Evolutionary conservation across 2,329 filamentous ascomycete genomes (phyloP), one percentile per base, ranked within the genome.

Genomic region (Calonectria hawksworthii): DNA sequence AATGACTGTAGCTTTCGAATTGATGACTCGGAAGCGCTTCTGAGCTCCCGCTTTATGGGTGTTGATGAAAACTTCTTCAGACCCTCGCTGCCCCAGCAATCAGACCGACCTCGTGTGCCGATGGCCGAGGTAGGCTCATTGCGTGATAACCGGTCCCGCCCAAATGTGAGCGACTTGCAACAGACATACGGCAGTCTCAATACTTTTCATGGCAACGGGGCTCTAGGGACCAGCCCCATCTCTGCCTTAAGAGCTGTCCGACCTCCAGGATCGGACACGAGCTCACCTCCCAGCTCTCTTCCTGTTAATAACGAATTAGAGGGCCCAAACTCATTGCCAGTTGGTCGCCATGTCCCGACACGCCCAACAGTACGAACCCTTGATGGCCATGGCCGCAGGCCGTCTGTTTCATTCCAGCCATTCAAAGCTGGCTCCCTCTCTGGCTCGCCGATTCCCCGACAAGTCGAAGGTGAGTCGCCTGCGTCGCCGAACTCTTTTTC

Each of bases 341-440:
- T 90, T 21, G 83, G 82, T n/a, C 81, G 84, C 21, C 72, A 77
- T 8, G 77, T 81, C 18, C 72, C 83, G 30, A 74, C 81, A 28
- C 83, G 86, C 32, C 85, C 84, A 16, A 78, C 84, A 1, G 74
- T 87, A 51, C 87, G 88, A 65, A 86, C 85, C 18, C 85, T 93
- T 26, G 89, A 94, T 54, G 88, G 87, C 28, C 81, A 90, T 63
- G 89, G 89, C 68, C 91, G 96, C 79, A 92, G 95, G 68, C 93
- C 94, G 9, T 98, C 95, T 0, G 92, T 98, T 28, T 98, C 95
- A 0, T 98, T 98, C 81, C 95, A 98, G 80, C 96, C 96, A 0
- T 99, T 99, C 88, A 99, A 99, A 85, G 95, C 96, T 18, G 96
- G 96, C 14, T 98, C 96, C 1, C 88, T 99, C n/a, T 98, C 96